These are phyloP conservation scores for Coleophoma cylindrospora DNA, from an alignment of 2,329 filamentous ascomycete genomes.

Conservation along the genomic window DNA sequence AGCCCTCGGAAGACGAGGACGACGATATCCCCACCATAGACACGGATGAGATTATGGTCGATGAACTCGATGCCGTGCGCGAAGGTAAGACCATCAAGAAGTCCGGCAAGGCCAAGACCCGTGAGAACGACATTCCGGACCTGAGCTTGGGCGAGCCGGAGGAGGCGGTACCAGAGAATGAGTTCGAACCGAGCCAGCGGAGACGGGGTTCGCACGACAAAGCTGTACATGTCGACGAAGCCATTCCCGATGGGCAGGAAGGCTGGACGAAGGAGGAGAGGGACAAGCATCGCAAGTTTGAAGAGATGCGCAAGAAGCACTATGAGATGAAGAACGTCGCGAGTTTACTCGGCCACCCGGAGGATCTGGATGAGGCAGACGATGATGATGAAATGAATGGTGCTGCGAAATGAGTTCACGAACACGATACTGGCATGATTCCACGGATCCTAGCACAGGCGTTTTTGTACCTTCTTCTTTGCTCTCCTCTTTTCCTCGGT, in stretches of 20 bases:
- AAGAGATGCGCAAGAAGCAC: conserved; percentile 88
- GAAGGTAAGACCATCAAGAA: conserved; percentile 17
- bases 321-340: conserved; percentile 99
- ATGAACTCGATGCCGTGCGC: conserved; percentile 54
- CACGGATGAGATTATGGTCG: conserved; percentile 63
- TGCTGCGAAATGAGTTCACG: conserved; percentile 5
- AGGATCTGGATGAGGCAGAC: conserved; percentile 55
- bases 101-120: conserved; percentile 16
- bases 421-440: conserved; percentile 1
- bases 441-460: neutral
- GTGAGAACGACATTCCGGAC: conserved; percentile 80
- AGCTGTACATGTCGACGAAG: conserved; percentile 74
- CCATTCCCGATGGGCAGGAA: conserved; percentile 45
- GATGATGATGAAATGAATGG: conserved; percentile 41
- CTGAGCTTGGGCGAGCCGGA: conserved; percentile 92
- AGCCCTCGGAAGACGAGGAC: conserved; percentile 75
- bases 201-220: conserved; percentile 44
- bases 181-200: conserved; percentile 33
- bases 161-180: conserved; percentile 54
- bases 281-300: conserved; percentile 90
- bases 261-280: conserved; percentile 65
- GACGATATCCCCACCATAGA: conserved; percentile 63
- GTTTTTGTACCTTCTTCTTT: neutral
- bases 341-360: conserved; percentile 73
- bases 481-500: too few relatives aligned